Conservation (phyloP, 1,284 basidiomycete species). For the Leccinum subrobustum region DNA sequence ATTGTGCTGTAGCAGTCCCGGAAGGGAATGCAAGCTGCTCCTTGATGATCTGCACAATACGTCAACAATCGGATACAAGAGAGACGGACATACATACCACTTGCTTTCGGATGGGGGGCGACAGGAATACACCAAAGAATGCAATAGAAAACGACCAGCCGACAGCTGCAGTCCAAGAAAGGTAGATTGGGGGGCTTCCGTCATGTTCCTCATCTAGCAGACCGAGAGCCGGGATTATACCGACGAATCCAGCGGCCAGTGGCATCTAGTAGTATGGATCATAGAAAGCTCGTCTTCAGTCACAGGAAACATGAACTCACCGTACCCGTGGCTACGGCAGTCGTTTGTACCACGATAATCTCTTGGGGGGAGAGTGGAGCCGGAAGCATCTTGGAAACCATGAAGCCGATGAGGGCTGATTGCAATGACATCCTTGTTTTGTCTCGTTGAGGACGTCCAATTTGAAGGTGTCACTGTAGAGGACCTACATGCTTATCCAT, state of each 20-base stretch:
- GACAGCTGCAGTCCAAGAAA: slow-evolving; percentile 72
- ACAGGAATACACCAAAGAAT: slow-evolving; percentile 95
- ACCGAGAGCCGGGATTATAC: slow-evolving; percentile 88
- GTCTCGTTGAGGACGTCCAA: not conserved
- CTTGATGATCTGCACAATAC: slow-evolving; percentile 71
- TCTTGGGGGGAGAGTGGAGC: slow-evolving; percentile 82
- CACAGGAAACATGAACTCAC: slow-evolving; percentile 31
- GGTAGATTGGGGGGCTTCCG: slow-evolving; percentile 70
- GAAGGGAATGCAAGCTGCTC: slow-evolving; percentile 93
- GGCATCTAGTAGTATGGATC: slow-evolving; percentile 58
- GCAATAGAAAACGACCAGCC: slow-evolving; percentile 87
- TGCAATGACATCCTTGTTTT: slow-evolving; percentile 91
- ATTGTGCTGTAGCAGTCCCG: slow-evolving; percentile 95
- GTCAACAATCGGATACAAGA: slow-evolving; percentile 1
- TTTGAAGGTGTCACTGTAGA: not conserved
- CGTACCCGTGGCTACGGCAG: slow-evolving; percentile 88
- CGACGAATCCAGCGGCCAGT: slow-evolving; percentile 91
- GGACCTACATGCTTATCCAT: slow-evolving; percentile 68
- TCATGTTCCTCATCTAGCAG: slow-evolving; percentile 76
- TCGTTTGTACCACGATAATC: slow-evolving; percentile 93
- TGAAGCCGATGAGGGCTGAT: slow-evolving; percentile 88
- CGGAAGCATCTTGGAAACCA: slow-evolving; percentile 75
- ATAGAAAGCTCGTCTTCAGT: not conserved
- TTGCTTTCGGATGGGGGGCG: slow-evolving; percentile 90
- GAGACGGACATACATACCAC: slow-evolving; percentile 54